Evolutionary conservation across 2,329 filamentous ascomycete genomes (phyloP).

Genomic region (Orbilia quercus): DNA sequence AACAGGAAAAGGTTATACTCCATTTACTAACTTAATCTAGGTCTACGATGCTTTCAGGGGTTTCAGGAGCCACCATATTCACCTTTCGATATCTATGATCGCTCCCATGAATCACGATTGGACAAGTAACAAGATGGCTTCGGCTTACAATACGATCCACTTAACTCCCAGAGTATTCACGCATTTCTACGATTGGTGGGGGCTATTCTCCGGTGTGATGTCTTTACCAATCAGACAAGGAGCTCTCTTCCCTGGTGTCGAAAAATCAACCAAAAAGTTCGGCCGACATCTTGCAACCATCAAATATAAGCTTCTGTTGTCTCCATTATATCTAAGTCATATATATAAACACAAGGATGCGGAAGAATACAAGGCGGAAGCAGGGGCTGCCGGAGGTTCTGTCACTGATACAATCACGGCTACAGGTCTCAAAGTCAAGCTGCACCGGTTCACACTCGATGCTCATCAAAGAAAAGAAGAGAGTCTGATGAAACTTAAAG

Average conservation of each 20-base stretch:
- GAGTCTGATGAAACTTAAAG: conserved; percentile 73
- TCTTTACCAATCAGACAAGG: conserved; percentile 94
- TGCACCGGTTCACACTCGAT: conserved; percentile 98
- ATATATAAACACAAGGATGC: conserved; percentile 98
- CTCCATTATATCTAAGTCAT: conserved; percentile 92
- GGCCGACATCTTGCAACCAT: conserved; percentile 96
- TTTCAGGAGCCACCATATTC: conserved; percentile 97
- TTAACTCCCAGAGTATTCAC: conserved; percentile 96
- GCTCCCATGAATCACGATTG: conserved; percentile 89
- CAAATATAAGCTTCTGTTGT: conserved; percentile 94
- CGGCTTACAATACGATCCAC: conserved; percentile 96
- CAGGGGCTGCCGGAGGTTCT: conserved; percentile 72
- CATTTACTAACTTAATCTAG: no score
- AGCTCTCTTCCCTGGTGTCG: conserved; percentile 85
- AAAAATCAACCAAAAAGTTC: conserved; percentile 99
- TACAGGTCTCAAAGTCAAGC: conserved; percentile 93
- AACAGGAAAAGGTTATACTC: no score
- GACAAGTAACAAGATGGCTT: conserved; percentile 79
- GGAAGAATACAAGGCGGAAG: conserved; percentile 71
- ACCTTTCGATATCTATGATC: conserved; percentile 89
- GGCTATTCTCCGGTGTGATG: conserved; percentile 92
- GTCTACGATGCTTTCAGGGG: conserved; percentile 91
- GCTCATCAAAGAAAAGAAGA: conserved; percentile 93
- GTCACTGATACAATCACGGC: conserved; percentile 76
- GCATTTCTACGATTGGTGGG: conserved; percentile 98